Evolutionary conservation across 1,284 basidiomycete genomes (phyloP).

Genomic region (Ceratobasidium sp.): DNA sequence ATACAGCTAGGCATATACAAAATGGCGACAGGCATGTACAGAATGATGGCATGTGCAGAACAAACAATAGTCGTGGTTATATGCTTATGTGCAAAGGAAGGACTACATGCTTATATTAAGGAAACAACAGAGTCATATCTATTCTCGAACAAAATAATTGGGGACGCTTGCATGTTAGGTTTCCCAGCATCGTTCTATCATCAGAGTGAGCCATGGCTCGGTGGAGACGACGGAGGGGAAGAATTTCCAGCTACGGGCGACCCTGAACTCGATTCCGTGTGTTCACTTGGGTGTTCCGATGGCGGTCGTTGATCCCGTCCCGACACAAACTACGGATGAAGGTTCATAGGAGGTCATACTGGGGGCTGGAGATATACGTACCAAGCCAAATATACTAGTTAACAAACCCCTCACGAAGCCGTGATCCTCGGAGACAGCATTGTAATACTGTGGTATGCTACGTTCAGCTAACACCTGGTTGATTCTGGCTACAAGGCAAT

Average conservation of each 20-base stretch:
- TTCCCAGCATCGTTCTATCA: too few relatives aligned
- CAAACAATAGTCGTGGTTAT: too few relatives aligned
- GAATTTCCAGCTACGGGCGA: neutral
- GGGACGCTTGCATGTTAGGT: too few relatives aligned
- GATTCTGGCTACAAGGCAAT: neutral
- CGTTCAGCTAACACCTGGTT: neutral
- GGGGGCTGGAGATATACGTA: neutral
- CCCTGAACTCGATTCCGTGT: neutral
- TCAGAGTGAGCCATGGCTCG: neutral
- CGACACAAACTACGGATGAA: neutral
- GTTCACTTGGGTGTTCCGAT: neutral
- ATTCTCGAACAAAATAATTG: too few relatives aligned
- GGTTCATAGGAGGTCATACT: neutral
- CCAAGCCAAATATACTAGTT: neutral
- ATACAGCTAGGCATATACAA: too few relatives aligned
- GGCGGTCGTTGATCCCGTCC: neutral
- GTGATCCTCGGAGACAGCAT: neutral
- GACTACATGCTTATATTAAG: too few relatives aligned
- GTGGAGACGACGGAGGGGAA: neutral
- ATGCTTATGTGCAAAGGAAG: too few relatives aligned
- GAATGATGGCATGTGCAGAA: too few relatives aligned
- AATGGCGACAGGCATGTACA: too few relatives aligned
- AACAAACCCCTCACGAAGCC: neutral
- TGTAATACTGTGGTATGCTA: neutral
- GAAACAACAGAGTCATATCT: too few relatives aligned